These are phyloP conservation scores for Gossypium thurberi DNA, from an alignment of 345 rosid species.

Conservation along the genomic window DNA sequence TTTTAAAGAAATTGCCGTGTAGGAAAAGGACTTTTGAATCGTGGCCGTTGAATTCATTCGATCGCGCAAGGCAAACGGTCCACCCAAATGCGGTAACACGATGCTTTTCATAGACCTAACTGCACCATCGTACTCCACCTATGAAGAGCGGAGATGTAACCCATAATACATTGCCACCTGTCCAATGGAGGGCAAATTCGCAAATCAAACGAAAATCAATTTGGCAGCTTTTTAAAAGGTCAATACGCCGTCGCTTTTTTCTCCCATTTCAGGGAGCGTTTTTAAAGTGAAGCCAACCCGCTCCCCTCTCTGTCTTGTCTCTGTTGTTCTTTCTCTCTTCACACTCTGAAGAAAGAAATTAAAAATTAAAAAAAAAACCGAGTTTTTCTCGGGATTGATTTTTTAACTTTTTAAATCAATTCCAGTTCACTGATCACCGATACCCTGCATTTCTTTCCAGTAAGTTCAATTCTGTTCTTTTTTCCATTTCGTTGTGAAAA, in stretches of 20 bases:
- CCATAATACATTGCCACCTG: neutral
- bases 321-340: neutral
- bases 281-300: constrained; percentile 2
- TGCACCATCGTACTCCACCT: neutral
- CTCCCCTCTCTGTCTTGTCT: constrained; percentile 1
- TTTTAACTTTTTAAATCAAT: neutral
- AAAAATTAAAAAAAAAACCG: neutral
- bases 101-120: neutral
- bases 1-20: neutral
- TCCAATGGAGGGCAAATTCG: neutral
- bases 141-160: neutral
- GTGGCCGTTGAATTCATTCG: neutral
- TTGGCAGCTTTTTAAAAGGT: neutral
- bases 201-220: neutral
- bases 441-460: neutral
- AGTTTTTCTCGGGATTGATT: neutral
- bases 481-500: neutral
- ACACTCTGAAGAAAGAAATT: neutral
- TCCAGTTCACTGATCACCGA: neutral
- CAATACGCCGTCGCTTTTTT: constrained; percentile 5
- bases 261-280: neutral
- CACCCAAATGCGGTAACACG: neutral
- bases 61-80: neutral
- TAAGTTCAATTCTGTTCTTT: neutral
- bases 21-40: neutral